Evolutionary conservation across 2,329 filamentous ascomycete species (phyloP), one percentile per base, ranked within the genome.

Genomic region (Trichoderma sp.): DNA sequence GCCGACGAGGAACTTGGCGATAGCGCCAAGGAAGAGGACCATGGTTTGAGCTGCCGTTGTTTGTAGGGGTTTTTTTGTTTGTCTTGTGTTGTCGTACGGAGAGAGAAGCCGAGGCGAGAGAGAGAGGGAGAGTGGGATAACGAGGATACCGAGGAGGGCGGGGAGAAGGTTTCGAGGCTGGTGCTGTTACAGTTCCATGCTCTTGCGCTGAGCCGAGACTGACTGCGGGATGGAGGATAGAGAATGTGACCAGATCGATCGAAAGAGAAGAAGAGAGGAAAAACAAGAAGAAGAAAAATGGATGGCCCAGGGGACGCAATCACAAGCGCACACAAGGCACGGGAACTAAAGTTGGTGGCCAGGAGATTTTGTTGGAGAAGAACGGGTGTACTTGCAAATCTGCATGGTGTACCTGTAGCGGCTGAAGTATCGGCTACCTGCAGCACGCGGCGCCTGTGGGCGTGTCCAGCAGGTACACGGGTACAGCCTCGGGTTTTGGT

Each of bases 1-100:
- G 80, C 86, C 87, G 77, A 83, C 83, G 77, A 88, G 79, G 82
- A 89, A 88, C 83, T 88, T 88, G 80, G 78, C 79, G 77, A 86
- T 75, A 81, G 84, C 83, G 78, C 77, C 78, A 77, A 84, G 79
- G 77, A 87, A 21, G 59, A 71, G 60, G 77, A 82, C 80, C 85
- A 87, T 87, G 80, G 59, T 75, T 64, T 53, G 45, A 12, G n/a
- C 45, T n/a, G 45, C 16, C 7, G 38, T 50, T 21, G 45, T 50
- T 50, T 4, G 45, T n/a, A 50, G 18, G 4, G 45, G 3, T 9
- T 16, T 41, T 41, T 8, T 2, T 33, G 3, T 41, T 50, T 21
- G 18, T 50, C 45, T 50, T 9, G 18, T 50, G 45, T 50, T 16
- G 38, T 50, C 45, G 45, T 50, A 53, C 45, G 45, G 45, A 12